A percentile compares a stretch with the other conserved stretches of the same genome.
Evolutionary conservation across 1,284 basidiomycete species (phyloP).

Genomic region (Exobasidium rhododendri): DNA sequence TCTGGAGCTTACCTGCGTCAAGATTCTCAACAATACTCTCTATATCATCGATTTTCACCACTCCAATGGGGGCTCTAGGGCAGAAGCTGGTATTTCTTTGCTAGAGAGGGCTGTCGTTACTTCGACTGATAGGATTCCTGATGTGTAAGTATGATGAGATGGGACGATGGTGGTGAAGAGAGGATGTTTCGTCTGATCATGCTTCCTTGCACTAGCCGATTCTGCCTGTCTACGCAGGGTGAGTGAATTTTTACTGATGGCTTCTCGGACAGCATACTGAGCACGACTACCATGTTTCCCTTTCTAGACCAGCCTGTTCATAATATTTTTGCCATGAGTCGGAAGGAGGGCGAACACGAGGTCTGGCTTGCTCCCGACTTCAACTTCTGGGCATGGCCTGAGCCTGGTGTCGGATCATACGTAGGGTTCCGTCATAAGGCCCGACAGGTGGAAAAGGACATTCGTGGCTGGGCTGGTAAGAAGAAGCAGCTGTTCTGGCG

Average conservation of each 20-base stretch:
- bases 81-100: not conserved
- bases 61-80: not conserved
- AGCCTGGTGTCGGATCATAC: not conserved
- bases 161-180: too few species aligned
- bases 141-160: too few species aligned
- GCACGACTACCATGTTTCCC: too few species aligned
- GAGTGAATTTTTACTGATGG: too few species aligned
- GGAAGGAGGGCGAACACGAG: not conserved
- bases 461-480: not conserved
- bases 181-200: too few species aligned
- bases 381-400: not conserved
- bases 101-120: not conserved
- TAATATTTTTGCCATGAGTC: not conserved
- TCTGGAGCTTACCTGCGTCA: not conserved
- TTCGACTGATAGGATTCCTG: not conserved
- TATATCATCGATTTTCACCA: not conserved
- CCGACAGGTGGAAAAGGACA: not conserved
- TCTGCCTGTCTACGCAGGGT: not conserved
- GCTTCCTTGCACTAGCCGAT: too few species aligned
- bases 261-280: too few species aligned
- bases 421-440: not conserved
- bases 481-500: not conserved
- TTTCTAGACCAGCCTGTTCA: not conserved
- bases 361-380: not conserved
- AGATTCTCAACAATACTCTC: not conserved